These are phyloP conservation scores for Scenedesmus sp. DNA, from an alignment of 163 green algal genomes.

Conservation along the genomic window DNA sequence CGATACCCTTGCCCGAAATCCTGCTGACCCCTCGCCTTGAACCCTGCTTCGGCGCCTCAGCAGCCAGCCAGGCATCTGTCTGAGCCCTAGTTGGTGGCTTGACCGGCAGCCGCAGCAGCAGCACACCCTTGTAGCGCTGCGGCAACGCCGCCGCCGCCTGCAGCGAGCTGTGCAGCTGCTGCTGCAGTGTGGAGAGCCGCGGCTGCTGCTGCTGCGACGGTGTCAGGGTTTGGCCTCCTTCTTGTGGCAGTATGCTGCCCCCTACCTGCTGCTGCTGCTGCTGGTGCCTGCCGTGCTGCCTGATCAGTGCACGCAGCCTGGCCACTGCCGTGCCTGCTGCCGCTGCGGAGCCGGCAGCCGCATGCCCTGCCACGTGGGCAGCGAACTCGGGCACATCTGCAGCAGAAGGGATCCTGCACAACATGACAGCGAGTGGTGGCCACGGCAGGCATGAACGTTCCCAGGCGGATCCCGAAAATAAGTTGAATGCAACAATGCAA, in stretches of 20 bases:
- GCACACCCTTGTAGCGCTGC: slow-evolving; percentile 42
- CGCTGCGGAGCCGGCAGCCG: not conserved
- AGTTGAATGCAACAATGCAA: not conserved
- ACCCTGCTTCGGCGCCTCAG: slow-evolving; percentile 28
- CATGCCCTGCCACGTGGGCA: not conserved
- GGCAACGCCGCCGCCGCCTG: not conserved
- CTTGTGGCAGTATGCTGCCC: not conserved
- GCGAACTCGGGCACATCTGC: slow-evolving; percentile 34
- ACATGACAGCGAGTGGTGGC: not conserved
- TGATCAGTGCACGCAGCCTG: not conserved
- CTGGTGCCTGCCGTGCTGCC: not conserved
- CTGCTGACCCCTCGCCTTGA: not conserved
- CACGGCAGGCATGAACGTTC: not conserved
- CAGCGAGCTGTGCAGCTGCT: not conserved
- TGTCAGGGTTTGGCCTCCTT: slow-evolving; percentile 11
- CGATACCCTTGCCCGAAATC: not conserved
- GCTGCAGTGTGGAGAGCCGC: slow-evolving; percentile 4
- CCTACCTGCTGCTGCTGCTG: slow-evolving; percentile 30
- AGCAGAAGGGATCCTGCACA: slow-evolving; percentile 21
- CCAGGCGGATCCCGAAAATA: not conserved
- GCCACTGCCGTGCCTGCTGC: slow-evolving; percentile 11
- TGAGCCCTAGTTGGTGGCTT: slow-evolving; percentile 58
- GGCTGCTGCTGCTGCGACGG: not conserved
- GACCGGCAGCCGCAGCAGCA: slow-evolving; percentile 42
- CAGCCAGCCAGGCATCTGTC: slow-evolving; percentile 67